Evolutionary conservation across 2,329 filamentous ascomycete species (phyloP).

Genomic region (Cytospora mali): DNA sequence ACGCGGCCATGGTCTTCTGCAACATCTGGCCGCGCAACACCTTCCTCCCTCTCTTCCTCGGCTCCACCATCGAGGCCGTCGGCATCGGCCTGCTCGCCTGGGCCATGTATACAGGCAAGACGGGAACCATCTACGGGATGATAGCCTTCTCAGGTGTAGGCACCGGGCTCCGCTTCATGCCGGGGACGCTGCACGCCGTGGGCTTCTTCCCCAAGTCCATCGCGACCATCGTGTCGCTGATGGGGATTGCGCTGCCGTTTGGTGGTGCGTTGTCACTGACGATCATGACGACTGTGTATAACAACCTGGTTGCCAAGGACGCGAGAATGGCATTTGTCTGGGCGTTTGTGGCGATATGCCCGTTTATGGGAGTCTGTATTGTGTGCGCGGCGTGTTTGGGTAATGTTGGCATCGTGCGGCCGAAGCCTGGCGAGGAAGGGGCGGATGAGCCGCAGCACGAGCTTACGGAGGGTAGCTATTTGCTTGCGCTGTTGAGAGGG

Average conservation of each 20-base stretch:
- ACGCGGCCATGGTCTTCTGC: slow-evolving; percentile 59
- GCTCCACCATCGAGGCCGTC: slow-evolving; percentile 57
- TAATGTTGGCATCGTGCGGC: slow-evolving; percentile 38
- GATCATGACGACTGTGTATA: slow-evolving; percentile 70
- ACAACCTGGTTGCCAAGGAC: slow-evolving; percentile 47
- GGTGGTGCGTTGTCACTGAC: slow-evolving; percentile 67
- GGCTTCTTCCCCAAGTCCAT: slow-evolving; percentile 62
- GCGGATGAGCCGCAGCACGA: slow-evolving; percentile 15
- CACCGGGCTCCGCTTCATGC: slow-evolving; percentile 61
- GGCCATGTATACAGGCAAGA: slow-evolving; percentile 55
- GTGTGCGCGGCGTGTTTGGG: slow-evolving; percentile 36
- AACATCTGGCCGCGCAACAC: slow-evolving; percentile 66
- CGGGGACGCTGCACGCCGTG: slow-evolving; percentile 58
- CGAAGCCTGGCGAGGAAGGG: slow-evolving; percentile 14
- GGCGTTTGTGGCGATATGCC: slow-evolving; percentile 64
- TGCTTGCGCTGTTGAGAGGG: slow-evolving; percentile 12
- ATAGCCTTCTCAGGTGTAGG: slow-evolving; percentile 66
- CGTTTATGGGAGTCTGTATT: slow-evolving; percentile 51
- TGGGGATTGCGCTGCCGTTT: slow-evolving; percentile 62
- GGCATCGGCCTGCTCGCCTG: slow-evolving; percentile 62
- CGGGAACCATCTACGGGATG: slow-evolving; percentile 62
- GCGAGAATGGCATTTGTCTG: slow-evolving; percentile 57
- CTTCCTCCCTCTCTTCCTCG: slow-evolving; percentile 59
- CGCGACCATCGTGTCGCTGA: slow-evolving; percentile 60
- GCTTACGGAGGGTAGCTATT: slow-evolving; percentile 11